Evolutionary conservation across 164 flowering plant genomes (phyloP).

Genomic region (Macadamia tetraphylla): DNA sequence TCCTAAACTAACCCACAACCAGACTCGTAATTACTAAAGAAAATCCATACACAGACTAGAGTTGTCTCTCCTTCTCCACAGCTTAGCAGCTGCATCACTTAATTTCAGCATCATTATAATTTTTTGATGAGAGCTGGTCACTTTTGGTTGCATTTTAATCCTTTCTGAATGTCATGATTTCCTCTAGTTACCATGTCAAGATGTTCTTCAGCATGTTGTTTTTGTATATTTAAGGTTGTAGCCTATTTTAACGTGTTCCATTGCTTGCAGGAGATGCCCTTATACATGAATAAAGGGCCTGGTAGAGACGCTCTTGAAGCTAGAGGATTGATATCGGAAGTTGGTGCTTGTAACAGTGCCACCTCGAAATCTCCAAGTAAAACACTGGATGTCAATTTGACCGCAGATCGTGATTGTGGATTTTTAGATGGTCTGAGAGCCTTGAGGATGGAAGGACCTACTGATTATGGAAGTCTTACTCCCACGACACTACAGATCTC

Average conservation of each 20-base stretch:
- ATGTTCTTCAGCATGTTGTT: too few species aligned
- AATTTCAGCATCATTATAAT: too few species aligned
- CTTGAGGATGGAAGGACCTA: slow-evolving; percentile 5
- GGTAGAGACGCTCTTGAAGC: slow-evolving; percentile 13
- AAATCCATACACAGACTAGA: too few species aligned
- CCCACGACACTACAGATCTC: slow-evolving; percentile 5
- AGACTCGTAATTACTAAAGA: too few species aligned
- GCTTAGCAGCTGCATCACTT: too few species aligned
- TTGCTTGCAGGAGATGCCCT: slow-evolving; percentile 22
- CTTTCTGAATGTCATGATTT: too few species aligned
- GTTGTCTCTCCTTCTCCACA: too few species aligned
- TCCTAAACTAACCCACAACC: too few species aligned
- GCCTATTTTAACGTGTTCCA: slow-evolving; percentile 1
- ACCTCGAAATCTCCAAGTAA: slow-evolving; percentile 4
- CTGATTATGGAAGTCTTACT: slow-evolving; percentile 8
- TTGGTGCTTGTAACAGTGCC: slow-evolving; percentile 5
- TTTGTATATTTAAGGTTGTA: background rate
- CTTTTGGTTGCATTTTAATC: too few species aligned
- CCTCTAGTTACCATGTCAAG: too few species aligned
- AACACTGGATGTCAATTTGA: background rate
- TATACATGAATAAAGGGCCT: slow-evolving; percentile 8
- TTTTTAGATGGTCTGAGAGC: background rate
- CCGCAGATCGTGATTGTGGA: background rate
- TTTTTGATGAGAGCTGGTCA: too few species aligned
- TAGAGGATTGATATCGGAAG: slow-evolving; percentile 1